Evolutionary conservation across 2,329 filamentous ascomycete genomes (phyloP), one percentile per base, ranked within the genome.

Genomic region (Magnaporthiopsis incrustans): DNA sequence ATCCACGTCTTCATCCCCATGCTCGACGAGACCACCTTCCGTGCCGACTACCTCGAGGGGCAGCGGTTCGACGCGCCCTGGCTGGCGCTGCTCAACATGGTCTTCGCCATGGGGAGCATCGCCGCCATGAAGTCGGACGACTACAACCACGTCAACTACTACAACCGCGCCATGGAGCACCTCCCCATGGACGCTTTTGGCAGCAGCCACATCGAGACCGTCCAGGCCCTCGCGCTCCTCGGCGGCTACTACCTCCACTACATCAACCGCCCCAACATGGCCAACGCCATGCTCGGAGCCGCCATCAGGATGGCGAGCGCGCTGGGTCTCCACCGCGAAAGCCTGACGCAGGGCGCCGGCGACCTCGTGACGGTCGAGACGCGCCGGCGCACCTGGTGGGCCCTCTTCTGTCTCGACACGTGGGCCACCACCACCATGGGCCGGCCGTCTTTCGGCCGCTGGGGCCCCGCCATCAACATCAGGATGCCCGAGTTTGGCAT

Each of bases 241-340:
- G 88, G 88, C 57, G 89, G 89, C 33, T 90, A 87, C 76, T 92
- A 92, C 72, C 83, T 91, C 64, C 89, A 92, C 73, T 92, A 92
- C 70, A 85, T 89, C 69, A 91, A 91, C 75, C 82, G 88, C 26
- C 89, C 89, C 1, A 91, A 91, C 71, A 88, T 91, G 78, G 89
- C 89, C 22, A 90, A 90, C 71, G 85, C 88, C 30, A 79, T 92
- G 12, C 83, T 89, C 70, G 89, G 89, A 25, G 88, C 88, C 3
- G 86, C 88, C 4, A 80, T 91, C 64, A 81, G 89, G 64, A 89
- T 92, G 83, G 89, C 89, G n/a, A 89, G 86, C 66, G 86, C 88
- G 1, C 79, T 92, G 33, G 89, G 89, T 1, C 76, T 92, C 22
- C 89, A 92, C 73, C 82, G 88, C 62, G 89, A 91, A 76, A 73